A percentile compares a stretch with the other conserved stretches of the same genome.
Conservation (phyloP, 805 yeast species). For the Novakomyces olei region DNA sequence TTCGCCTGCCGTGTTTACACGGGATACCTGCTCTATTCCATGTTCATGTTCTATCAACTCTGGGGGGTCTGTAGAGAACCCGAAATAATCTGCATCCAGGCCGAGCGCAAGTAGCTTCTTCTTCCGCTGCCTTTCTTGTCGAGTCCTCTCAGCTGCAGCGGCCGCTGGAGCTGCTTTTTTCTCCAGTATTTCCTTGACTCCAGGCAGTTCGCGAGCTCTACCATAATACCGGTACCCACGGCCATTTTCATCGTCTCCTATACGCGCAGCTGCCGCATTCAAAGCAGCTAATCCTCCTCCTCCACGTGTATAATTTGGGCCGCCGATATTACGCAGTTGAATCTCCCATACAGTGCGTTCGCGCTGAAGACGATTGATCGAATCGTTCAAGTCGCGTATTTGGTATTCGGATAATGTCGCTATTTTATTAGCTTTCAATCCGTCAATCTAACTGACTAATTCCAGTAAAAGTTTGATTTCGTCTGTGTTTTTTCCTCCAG, state of each 20-base stretch:
- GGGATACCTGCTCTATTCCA: too few relatives aligned
- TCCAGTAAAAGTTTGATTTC: neutral
- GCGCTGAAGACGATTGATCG: conserved; percentile 37
- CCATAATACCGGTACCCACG: conserved; percentile 58
- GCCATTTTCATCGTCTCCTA: conserved; percentile 10
- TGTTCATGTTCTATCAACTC: too few relatives aligned
- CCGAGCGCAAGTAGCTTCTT: too few relatives aligned
- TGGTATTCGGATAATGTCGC: conserved; percentile 33
- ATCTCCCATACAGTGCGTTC: conserved; percentile 65
- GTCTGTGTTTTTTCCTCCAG: neutral
- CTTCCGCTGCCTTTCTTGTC: conserved; percentile 3
- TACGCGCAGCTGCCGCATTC: conserved; percentile 5
- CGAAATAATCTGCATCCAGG: too few relatives aligned
- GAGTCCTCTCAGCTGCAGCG: neutral
- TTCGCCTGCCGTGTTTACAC: too few relatives aligned
- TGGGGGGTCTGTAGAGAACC: too few relatives aligned
- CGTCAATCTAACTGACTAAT: conserved; percentile 1
- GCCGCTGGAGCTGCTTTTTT: conserved; percentile 12
- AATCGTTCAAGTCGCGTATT: conserved; percentile 53
- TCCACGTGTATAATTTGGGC: conserved; percentile 31
- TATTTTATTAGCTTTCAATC: conserved; percentile 2
- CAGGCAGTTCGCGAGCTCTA: conserved; percentile 59
- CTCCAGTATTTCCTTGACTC: conserved; percentile 31
- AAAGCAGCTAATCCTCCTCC: neutral
- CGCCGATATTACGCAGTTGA: conserved; percentile 47